These are phyloP conservation scores for Pythium sukuiense DNA, from an alignment of 352 stramenopile species.

Conservation along the genomic window DNA sequence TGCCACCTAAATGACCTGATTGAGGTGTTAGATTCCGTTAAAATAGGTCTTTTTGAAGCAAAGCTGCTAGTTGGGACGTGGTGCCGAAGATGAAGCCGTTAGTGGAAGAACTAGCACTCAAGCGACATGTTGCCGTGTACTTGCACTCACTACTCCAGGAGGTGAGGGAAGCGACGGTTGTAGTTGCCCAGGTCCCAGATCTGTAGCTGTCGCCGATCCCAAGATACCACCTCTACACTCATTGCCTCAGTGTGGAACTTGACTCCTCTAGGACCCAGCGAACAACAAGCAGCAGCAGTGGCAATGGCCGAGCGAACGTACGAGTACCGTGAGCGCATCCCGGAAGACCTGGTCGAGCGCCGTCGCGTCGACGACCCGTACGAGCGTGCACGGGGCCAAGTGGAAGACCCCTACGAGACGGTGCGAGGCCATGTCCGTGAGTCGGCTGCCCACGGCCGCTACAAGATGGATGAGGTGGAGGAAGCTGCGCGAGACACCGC, in stretches of 20 bases:
- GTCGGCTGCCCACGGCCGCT: slow-evolving; percentile 34
- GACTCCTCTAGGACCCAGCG: background rate
- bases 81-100: too few relatives aligned
- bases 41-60: too few relatives aligned
- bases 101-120: too few relatives aligned
- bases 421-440: slow-evolving; percentile 24
- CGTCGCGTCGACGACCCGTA: slow-evolving; percentile 23
- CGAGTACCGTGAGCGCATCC: slow-evolving; percentile 28
- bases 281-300: background rate
- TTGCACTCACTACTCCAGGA: background rate
- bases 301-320: slow-evolving; percentile 21
- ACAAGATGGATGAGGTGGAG: slow-evolving; percentile 36
- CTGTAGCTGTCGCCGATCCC: too few relatives aligned
- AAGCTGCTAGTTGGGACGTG: slow-evolving; percentile 9
- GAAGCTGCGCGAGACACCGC: background rate
- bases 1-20: background rate
- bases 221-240: too few relatives aligned
- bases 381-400: slow-evolving; percentile 21
- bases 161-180: background rate
- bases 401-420: slow-evolving; percentile 27
- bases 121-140: background rate
- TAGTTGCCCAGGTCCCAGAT: too few relatives aligned
- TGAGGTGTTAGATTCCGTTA: background rate
- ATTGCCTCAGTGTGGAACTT: background rate
- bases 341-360: slow-evolving; percentile 21